Conservation (phyloP, 78 protist species). For the slime mould (Dictyostelium discoideum) region dicty_2.7 NC_007088.5:5071001-5071500, state of each 20-base stretch:
- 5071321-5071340: constrained; percentile 64
- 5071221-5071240: constrained; percentile 42
- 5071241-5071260: constrained; percentile 42
- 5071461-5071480: constrained; percentile 78
- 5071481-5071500: constrained; percentile 75
- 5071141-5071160: neutral
- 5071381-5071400: constrained; percentile 83
- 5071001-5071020: neutral
- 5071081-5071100: constrained; percentile 30
- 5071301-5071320: constrained; percentile 28
- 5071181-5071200: constrained; percentile 52
- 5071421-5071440: constrained; percentile 13
- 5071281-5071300: constrained; percentile 61
- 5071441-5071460: constrained; percentile 20
- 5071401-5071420: constrained; percentile 84
- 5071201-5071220: constrained; percentile 43
- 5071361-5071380: constrained; percentile 70
- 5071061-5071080: constrained; percentile 7
- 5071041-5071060: constrained; percentile 62
- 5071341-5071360: constrained; percentile 76
- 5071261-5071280: constrained; percentile 51
- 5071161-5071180: constrained; percentile 41
- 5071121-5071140: constrained; percentile 28
- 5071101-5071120: constrained; percentile 56
- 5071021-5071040: constrained; percentile 76